Evolutionary conservation across 495 filamentous ascomycete genomes (phyloP).

Genomic region (Penicillium pulvis): DNA sequence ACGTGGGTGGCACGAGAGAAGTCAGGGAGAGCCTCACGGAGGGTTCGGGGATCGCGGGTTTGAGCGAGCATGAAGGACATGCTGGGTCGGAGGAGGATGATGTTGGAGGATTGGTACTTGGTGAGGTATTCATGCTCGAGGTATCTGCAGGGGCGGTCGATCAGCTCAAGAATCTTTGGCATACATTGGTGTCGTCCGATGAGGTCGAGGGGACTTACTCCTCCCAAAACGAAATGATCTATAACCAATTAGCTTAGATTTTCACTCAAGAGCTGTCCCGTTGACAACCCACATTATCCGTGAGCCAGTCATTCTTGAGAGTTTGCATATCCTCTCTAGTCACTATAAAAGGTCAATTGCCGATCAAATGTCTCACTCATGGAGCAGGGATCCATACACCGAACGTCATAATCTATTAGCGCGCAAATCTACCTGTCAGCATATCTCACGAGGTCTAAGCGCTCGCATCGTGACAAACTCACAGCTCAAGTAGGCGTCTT

Average conservation of each 20-base stretch:
- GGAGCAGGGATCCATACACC: slow-evolving; percentile 51
- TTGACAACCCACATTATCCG: slow-evolving; percentile 78
- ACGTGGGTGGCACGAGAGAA: slow-evolving; percentile 86
- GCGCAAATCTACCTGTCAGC: slow-evolving; percentile 19
- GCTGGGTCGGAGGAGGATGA: slow-evolving; percentile 87
- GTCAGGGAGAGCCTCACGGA: slow-evolving; percentile 59
- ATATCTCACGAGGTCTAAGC: neutral
- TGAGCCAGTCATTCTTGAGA: slow-evolving; percentile 92
- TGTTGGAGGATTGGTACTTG: slow-evolving; percentile 74
- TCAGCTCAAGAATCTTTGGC: slow-evolving; percentile 13
- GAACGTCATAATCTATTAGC: slow-evolving; percentile 64
- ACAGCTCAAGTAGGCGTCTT: slow-evolving; percentile 76
- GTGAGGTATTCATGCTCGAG: slow-evolving; percentile 85
- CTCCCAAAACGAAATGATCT: slow-evolving; percentile 93
- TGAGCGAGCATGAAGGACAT: slow-evolving; percentile 94
- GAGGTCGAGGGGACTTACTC: slow-evolving; percentile 61
- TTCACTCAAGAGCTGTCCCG: slow-evolving; percentile 5
- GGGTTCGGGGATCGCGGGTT: slow-evolving; percentile 71
- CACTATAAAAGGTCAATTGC: slow-evolving; percentile 51
- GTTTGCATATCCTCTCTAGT: slow-evolving; percentile 83
- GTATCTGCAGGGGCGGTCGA: slow-evolving; percentile 55
- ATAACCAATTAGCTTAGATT: slow-evolving; percentile 21
- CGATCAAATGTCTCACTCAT: neutral
- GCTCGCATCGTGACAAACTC: slow-evolving; percentile 32
- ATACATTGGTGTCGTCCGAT: slow-evolving; percentile 2